phyloP scores from a whole-genome alignment of 108 stramenopile species.

The Ochromonas danica region DNA sequence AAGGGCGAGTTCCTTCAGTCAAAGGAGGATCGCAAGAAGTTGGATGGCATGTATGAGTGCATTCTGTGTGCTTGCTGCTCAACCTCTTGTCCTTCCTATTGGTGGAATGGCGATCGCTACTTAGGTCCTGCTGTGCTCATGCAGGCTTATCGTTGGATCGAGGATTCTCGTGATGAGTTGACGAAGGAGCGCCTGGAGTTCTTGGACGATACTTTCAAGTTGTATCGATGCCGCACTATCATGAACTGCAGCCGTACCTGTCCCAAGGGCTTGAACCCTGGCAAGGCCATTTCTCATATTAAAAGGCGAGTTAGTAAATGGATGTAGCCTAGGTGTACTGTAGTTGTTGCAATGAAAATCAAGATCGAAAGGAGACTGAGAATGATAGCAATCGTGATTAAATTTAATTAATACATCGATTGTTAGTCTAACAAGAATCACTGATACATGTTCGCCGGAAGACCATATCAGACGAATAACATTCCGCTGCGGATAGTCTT shows the following conservation, averaged over 20 bases:
- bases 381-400: too few relatives aligned
- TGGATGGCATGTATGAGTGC: constrained; percentile 98
- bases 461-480: too few relatives aligned
- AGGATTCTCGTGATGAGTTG: constrained; percentile 85
- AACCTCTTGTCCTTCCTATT: constrained; percentile 92
- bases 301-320: too few relatives aligned
- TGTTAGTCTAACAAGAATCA: too few relatives aligned
- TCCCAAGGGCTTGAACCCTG: constrained; percentile 98
- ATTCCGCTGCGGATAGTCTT: too few relatives aligned
- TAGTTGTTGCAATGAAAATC: too few relatives aligned
- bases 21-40: constrained; percentile 68
- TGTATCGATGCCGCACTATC: constrained; percentile 80
- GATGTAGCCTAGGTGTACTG: too few relatives aligned
- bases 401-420: too few relatives aligned
- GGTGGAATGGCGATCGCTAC: constrained; percentile 97
- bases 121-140: constrained; percentile 93
- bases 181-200: constrained; percentile 80
- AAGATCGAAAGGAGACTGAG: too few relatives aligned
- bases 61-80: constrained; percentile 98
- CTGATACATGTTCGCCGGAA: too few relatives aligned
- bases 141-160: constrained; percentile 88
- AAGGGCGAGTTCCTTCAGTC: constrained; percentile 78
- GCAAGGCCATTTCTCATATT: constrained; percentile 94
- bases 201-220: constrained; percentile 92
- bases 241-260: constrained; percentile 99